Conservation (phyloP, 768 basidiomycete species). For the Amanita fuliginea region DNA sequence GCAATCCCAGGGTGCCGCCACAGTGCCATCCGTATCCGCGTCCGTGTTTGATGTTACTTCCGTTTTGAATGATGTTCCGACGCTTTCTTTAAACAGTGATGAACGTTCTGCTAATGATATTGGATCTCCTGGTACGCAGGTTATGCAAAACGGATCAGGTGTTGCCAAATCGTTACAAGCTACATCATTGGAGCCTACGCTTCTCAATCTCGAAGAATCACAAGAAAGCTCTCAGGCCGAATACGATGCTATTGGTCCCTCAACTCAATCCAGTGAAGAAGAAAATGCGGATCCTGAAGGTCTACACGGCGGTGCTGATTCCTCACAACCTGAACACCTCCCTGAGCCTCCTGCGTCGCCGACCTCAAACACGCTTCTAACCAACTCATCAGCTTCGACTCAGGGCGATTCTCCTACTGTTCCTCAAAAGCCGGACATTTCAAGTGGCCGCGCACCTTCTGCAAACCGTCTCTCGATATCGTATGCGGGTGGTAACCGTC, state of each 20-base stretch:
- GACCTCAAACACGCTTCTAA: conserved; percentile 35
- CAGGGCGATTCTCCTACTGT: conserved; percentile 36
- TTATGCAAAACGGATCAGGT: conserved; percentile 8
- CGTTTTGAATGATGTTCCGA: conserved; percentile 19
- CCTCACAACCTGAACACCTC: conserved; percentile 31
- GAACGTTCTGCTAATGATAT: conserved; percentile 36
- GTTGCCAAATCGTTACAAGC: conserved; percentile 26
- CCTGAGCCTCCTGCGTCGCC: conserved; percentile 53
- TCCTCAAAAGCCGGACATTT: conserved; percentile 22
- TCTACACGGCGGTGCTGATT: conserved; percentile 9
- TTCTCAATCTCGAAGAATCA: conserved; percentile 30
- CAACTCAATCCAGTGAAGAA: conserved; percentile 9
- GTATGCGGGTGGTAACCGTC: conserved; percentile 79
- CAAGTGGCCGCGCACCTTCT: conserved; percentile 43
- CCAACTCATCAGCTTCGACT: conserved; percentile 29
- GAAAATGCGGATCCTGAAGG: conserved; percentile 7
- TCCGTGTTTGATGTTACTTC: conserved; percentile 39
- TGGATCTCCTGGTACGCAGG: conserved; percentile 34
- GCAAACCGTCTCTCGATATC: conserved; percentile 90
- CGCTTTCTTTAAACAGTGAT: conserved; percentile 27
- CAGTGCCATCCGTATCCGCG: conserved; percentile 26
- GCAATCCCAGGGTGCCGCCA: conserved; percentile 21
- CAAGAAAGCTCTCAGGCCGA: conserved; percentile 9
- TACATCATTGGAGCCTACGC: conserved; percentile 40
- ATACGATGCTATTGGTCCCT: not conserved